Percentiles rank a stretch among this genome's conserved stretches.
Conservation (phyloP, 2,329 filamentous ascomycete species). For the Phoma herbarum region DNA sequence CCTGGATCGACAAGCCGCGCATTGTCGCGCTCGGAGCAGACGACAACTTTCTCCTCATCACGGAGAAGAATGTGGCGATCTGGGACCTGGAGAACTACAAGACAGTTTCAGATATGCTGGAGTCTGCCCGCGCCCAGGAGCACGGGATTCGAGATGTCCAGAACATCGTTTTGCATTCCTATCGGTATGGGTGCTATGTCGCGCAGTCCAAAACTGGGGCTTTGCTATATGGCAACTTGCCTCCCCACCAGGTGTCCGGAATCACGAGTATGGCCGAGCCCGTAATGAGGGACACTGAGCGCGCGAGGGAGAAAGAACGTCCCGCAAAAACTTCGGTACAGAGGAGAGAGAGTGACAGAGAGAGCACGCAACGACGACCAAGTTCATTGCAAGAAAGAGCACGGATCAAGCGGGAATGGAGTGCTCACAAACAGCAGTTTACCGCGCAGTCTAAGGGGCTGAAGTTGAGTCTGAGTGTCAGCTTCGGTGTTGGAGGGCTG, state of each 20-base stretch:
- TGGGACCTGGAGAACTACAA: constrained; percentile 43
- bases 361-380: constrained; percentile 15
- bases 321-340: constrained; percentile 11
- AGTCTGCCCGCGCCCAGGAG: constrained; percentile 28
- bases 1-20: constrained; percentile 44
- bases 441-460: constrained; percentile 37
- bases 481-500: constrained; percentile 36
- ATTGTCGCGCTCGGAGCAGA: constrained; percentile 45
- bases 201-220: constrained; percentile 35
- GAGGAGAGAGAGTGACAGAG: constrained; percentile 13
- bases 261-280: constrained; percentile 33
- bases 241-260: constrained; percentile 31
- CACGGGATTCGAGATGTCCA: constrained; percentile 33
- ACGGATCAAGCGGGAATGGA: constrained; percentile 39
- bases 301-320: constrained; percentile 26
- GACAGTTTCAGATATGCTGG: constrained; percentile 29
- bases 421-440: constrained; percentile 36
- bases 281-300: constrained; percentile 31
- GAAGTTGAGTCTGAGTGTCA: constrained; percentile 44
- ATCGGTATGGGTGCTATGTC: constrained; percentile 46
- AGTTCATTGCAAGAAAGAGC: constrained; percentile 35
- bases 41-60: constrained; percentile 43
- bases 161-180: constrained; percentile 37
- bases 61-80: constrained; percentile 39
- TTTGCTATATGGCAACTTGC: constrained; percentile 39